These are phyloP conservation scores for Yarrowia porcina DNA, from an alignment of 805 yeast species.

Conservation along the genomic window DNA sequence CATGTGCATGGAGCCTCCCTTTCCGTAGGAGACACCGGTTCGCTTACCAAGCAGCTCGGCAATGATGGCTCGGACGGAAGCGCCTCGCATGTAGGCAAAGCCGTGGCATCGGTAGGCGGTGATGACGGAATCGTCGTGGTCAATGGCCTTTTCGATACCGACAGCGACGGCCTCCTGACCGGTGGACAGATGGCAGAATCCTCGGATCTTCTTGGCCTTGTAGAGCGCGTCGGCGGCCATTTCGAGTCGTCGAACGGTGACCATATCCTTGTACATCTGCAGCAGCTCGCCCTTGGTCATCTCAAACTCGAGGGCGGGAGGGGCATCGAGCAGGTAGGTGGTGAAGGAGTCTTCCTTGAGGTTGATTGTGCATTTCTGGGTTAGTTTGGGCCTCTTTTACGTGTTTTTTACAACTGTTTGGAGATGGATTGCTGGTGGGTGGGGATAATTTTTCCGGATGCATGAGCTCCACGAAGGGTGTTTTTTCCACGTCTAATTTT, in stretches of 20 bases:
- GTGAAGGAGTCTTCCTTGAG: constrained; percentile 65
- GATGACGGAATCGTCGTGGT: constrained; percentile 79
- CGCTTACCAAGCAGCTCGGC: constrained; percentile 98
- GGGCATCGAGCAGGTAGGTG: constrained; percentile 71
- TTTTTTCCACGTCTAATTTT: neutral
- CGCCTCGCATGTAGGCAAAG: constrained; percentile 94
- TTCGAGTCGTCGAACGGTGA: constrained; percentile 86
- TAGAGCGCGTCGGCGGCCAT: constrained; percentile 98
- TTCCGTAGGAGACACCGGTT: constrained; percentile 92
- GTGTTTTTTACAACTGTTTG: neutral
- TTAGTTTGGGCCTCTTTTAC: neutral
- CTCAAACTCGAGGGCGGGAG: constrained; percentile 68
- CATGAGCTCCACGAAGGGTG: neutral
- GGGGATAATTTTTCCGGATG: constrained; percentile 21
- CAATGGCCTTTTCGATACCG: constrained; percentile 94
- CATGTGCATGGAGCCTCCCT: constrained; percentile 99
- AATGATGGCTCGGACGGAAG: constrained; percentile 80
- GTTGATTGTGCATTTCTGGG: constrained; percentile 24
- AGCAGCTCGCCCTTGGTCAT: constrained; percentile 77
- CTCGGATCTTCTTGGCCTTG: constrained; percentile 97
- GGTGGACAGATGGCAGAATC: constrained; percentile 96
- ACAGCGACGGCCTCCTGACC: constrained; percentile 99
- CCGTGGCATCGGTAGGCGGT: constrained; percentile 99
- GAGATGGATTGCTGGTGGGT: constrained; percentile 16
- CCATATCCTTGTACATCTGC: constrained; percentile 96